Base-by-base conservation (phyloP, 2,329 filamentous ascomycete genomes). In the Dactylonectria estremocensis region DNA sequence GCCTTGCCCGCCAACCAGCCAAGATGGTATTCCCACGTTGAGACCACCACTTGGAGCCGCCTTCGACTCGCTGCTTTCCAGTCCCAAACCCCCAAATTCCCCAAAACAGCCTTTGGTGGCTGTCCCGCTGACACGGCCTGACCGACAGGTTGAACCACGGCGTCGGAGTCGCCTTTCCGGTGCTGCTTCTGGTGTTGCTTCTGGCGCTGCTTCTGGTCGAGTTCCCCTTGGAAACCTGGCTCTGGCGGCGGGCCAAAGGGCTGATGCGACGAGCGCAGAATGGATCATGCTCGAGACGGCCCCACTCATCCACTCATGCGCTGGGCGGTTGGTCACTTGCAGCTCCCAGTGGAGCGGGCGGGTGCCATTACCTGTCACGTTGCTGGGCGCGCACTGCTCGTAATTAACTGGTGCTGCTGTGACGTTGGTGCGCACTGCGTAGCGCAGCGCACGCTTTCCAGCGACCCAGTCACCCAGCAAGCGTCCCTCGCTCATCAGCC, bases 401-500 rank as follows among this genome's bases (percentile, higher is more conserved):
- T n/a, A 43, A 43, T 14, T 43, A 8, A 43, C 40, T 31, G 48
- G 8, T 43, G 56, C 57, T 58, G 70, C 65, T 63, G 69, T 73
- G 71, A 73, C 71, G 71, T 73, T 61, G 66, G 24, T 28, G 24
- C 24, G 31, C 31, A 11, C 6, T 35, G 31, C 31, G 45, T 43
- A 46, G 53, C 24, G 20, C 33, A 20, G 55, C 58, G 10, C 24
- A 40, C 37, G 16, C 40, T n/a, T n/a, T 43, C 37, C 40, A 43
- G 40, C 13, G 37, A 37, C 33, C 16, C 37, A 40, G 37, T 16
- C 10, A 5, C 52, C 33, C 50, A 49, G 57, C 53, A 57, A 57
- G 46, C 46, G 28, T 66, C 67, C 59, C 61, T 69, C 67, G 7
- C 24, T 28, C 64, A 63, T 56, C 64, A 58, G 56, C 37, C 33